A percentile compares a stretch with the other conserved stretches of the same genome.
These are phyloP conservation scores for Macadamia integrifolia DNA, from an alignment of 164 flowering plant genomes.

Conservation along the genomic window DNA sequence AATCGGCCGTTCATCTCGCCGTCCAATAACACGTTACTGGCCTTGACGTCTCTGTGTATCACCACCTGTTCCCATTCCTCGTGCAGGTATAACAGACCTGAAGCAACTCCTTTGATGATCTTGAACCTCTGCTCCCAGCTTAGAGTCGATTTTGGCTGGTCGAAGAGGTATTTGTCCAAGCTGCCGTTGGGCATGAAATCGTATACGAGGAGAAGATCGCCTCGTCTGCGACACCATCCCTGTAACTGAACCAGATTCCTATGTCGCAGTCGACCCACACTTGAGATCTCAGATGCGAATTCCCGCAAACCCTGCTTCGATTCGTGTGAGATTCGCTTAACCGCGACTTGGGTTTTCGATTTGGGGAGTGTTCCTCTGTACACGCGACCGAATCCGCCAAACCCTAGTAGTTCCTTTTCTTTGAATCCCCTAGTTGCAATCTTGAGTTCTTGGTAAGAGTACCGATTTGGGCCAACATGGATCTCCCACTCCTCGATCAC, in stretches of 20 bases:
- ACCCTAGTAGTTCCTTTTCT: constrained; percentile 44
- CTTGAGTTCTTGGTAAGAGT: constrained; percentile 45
- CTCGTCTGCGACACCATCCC: constrained; percentile 51
- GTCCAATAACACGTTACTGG: constrained; percentile 56
- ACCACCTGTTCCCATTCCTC: constrained; percentile 64
- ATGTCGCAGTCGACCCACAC: constrained; percentile 60
- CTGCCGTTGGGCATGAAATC: constrained; percentile 69
- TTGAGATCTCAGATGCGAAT: constrained; percentile 52
- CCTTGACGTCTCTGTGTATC: constrained; percentile 63
- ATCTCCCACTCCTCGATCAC: constrained; percentile 55
- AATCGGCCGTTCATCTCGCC: constrained; percentile 35
- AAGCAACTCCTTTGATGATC: constrained; percentile 53
- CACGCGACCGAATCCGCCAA: constrained; percentile 59
- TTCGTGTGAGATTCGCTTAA: constrained; percentile 51
- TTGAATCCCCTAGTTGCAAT: constrained; percentile 44
- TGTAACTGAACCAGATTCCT: constrained; percentile 51
- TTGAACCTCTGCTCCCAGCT: constrained; percentile 49
- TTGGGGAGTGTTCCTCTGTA: constrained; percentile 45
- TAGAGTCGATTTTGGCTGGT: constrained; percentile 27
- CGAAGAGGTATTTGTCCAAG: constrained; percentile 46
- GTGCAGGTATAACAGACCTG: constrained; percentile 56
- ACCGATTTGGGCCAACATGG: constrained; percentile 49
- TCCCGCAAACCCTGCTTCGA: constrained; percentile 60
- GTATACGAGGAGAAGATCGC: constrained; percentile 53
- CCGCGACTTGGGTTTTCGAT: constrained; percentile 41